phyloP scores from a whole-genome alignment of 768 basidiomycete species.

The Psilocybe azurescens region DNA sequence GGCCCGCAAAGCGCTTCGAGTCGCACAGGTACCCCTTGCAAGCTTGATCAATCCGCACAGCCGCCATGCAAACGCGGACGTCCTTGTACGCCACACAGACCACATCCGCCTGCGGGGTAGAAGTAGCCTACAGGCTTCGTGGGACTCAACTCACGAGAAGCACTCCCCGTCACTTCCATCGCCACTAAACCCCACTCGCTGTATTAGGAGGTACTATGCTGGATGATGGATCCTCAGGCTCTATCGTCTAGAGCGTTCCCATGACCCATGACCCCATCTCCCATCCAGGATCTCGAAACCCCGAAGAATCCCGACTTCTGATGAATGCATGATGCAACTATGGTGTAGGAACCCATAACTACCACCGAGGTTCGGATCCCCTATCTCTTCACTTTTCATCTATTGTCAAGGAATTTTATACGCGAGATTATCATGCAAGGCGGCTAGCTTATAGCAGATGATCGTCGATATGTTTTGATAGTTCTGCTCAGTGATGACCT shows the following conservation, averaged over 20 bases:
- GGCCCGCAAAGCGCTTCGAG: background rate
- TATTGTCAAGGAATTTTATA: background rate
- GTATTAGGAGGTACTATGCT: background rate
- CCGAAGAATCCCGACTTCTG: conserved; percentile 4
- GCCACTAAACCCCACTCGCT: conserved; percentile 1
- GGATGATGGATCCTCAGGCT: background rate
- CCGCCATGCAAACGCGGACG: background rate
- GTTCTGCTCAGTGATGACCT: background rate
- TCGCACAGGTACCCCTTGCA: background rate
- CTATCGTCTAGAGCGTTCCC: background rate
- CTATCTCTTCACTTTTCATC: background rate
- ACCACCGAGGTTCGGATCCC: background rate
- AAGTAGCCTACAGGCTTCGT: background rate
- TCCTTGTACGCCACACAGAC: conserved; percentile 1
- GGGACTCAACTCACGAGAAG: background rate
- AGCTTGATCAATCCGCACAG: conserved; percentile 3
- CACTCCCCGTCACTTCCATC: background rate
- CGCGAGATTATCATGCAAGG: background rate
- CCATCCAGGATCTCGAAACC: background rate
- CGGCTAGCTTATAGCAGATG: background rate
- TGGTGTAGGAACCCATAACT: background rate
- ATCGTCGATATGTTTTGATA: background rate
- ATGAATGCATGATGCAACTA: background rate
- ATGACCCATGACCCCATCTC: no score
- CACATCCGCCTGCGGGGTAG: background rate